Percentiles rank a stretch among this genome's conserved stretches.
Evolutionary conservation across 768 basidiomycete genomes (phyloP).

Genomic region (Serendipita sp.): DNA sequence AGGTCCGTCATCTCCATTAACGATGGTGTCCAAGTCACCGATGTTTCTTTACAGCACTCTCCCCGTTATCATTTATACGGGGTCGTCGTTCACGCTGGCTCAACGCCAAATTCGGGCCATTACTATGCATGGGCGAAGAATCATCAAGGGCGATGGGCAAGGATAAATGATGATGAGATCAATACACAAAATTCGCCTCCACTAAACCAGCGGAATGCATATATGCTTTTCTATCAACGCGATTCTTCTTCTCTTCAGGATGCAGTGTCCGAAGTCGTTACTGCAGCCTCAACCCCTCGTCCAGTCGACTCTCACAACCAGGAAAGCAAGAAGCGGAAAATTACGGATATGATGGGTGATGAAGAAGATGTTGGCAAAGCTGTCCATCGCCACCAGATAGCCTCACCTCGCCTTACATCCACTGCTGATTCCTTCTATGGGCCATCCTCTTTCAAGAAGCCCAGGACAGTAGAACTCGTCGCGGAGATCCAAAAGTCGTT

Average conservation of each 20-base stretch:
- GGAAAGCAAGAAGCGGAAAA: slow-evolving; percentile 29
- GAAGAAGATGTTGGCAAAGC: slow-evolving; percentile 8
- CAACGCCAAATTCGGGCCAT: slow-evolving; percentile 88
- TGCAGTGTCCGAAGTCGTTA: slow-evolving; percentile 10
- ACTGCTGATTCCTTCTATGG: neutral
- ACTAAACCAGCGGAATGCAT: slow-evolving; percentile 60
- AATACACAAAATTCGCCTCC: slow-evolving; percentile 28
- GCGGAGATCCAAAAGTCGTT: neutral
- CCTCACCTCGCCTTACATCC: neutral
- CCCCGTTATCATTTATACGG: slow-evolving; percentile 79
- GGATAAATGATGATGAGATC: slow-evolving; percentile 87
- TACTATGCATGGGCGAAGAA: slow-evolving; percentile 78
- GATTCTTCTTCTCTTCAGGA: slow-evolving; percentile 22
- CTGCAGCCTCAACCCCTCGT: slow-evolving; percentile 15
- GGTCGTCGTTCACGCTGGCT: slow-evolving; percentile 83
- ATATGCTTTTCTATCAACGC: slow-evolving; percentile 82
- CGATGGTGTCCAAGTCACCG: neutral
- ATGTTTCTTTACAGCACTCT: slow-evolving; percentile 24
- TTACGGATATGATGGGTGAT: slow-evolving; percentile 26
- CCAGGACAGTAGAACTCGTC: neutral
- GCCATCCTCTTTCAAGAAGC: neutral
- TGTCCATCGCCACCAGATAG: neutral
- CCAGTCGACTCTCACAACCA: slow-evolving; percentile 23
- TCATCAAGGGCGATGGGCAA: slow-evolving; percentile 57
- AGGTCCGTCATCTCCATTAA: slow-evolving; percentile 19